Conservation (phyloP, 768 basidiomycete species). For the Boletus vinaceobasis region DNA sequence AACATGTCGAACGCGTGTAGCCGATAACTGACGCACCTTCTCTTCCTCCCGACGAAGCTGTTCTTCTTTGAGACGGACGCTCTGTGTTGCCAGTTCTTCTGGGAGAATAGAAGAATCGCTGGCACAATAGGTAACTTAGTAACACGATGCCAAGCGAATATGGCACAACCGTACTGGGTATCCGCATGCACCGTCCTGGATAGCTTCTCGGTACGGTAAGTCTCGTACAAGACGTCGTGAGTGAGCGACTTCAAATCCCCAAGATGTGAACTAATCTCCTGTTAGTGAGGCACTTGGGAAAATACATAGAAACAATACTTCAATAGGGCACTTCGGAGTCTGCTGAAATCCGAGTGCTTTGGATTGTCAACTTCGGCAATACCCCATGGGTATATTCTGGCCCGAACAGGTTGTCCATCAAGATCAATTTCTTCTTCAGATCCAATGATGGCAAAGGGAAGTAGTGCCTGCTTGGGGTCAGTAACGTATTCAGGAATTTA, state of each 20-base stretch:
- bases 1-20: conserved; percentile 5
- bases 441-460: conserved; percentile 97
- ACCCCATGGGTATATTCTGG: conserved; percentile 97
- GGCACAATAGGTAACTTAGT: conserved; percentile 22
- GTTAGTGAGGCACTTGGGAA: conserved; percentile 9
- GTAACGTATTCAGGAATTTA: conserved; percentile 2
- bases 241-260: conserved; percentile 93
- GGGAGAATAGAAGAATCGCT: conserved; percentile 90
- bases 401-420: conserved; percentile 87
- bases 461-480: conserved; percentile 55
- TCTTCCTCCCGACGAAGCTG: conserved; percentile 96
- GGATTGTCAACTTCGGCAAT: conserved; percentile 98
- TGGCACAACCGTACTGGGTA: conserved; percentile 48
- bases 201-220: conserved; percentile 96
- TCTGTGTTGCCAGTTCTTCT: conserved; percentile 95
- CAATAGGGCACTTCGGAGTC: conserved; percentile 86
- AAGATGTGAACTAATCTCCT: conserved; percentile 71
- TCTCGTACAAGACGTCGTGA: conserved; percentile 92
- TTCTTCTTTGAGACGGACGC: conserved; percentile 97
- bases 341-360: conserved; percentile 98
- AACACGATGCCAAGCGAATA: conserved; percentile 4
- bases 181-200: conserved; percentile 85
- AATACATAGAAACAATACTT: conserved; percentile 49
- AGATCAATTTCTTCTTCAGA: conserved; percentile 96
- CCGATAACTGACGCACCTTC: conserved; percentile 50